Conservation (phyloP, 2,329 filamentous ascomycete genomes). For the Leptosphaerulina australis region DNA sequence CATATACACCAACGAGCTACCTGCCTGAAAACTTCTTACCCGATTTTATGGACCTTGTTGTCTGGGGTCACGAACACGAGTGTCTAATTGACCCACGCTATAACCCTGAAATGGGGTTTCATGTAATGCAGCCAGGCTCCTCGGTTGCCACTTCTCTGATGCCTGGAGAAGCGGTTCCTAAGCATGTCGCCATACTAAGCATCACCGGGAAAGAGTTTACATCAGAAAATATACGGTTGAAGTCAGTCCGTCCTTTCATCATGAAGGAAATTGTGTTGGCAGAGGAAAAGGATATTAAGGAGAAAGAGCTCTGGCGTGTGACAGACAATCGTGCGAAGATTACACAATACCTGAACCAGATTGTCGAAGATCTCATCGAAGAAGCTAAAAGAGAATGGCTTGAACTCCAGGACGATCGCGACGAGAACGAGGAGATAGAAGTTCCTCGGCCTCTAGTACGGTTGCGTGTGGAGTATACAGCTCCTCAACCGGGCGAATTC, state of each 20-base stretch:
- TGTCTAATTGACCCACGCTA: constrained; percentile 83
- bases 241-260: constrained; percentile 88
- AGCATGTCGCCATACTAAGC: constrained; percentile 86
- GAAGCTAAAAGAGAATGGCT: constrained; percentile 83
- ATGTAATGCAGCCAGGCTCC: constrained; percentile 96
- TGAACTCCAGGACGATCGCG: constrained; percentile 65
- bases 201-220: constrained; percentile 83
- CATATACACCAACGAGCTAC: constrained; percentile 90
- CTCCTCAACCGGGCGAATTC: constrained; percentile 82
- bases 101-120: constrained; percentile 88
- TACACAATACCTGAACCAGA: constrained; percentile 73
- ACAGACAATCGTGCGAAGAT: constrained; percentile 84
- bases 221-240: constrained; percentile 80
- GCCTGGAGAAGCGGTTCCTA: constrained; percentile 85
- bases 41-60: constrained; percentile 85
- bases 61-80: constrained; percentile 98
- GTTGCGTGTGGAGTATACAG: constrained; percentile 87
- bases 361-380: constrained; percentile 86
- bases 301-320: constrained; percentile 75
- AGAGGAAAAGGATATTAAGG: constrained; percentile 76
- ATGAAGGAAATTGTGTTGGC: constrained; percentile 80
- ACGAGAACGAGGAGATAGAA: constrained; percentile 62
- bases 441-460: constrained; percentile 83
- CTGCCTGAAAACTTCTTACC: constrained; percentile 92
- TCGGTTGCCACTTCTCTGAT: constrained; percentile 93